Evolutionary conservation across 768 basidiomycete genomes (phyloP).

Genomic region (Cubamyces lactineus): DNA sequence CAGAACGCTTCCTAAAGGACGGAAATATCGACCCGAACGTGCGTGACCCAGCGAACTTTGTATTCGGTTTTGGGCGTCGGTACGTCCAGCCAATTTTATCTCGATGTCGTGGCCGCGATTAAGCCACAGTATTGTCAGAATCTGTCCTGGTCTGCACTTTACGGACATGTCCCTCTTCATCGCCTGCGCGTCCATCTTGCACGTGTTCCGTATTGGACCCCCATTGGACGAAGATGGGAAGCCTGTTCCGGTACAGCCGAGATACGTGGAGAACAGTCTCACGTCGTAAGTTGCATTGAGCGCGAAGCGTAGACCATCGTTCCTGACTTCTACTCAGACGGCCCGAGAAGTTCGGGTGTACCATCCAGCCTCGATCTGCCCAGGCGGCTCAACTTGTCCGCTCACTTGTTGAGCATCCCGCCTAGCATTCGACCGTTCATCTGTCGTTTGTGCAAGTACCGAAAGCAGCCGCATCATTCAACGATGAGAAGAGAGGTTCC

Average conservation of each 20-base stretch:
- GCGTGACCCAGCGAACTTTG: conserved; percentile 15
- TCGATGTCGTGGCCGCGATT: background rate
- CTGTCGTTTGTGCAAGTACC: too few relatives aligned
- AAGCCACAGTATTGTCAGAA: background rate
- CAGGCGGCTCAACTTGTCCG: background rate
- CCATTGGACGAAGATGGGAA: conserved; percentile 5
- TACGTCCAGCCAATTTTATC: background rate
- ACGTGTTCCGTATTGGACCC: conserved; percentile 9
- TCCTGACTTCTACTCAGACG: background rate
- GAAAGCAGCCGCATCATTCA: too few relatives aligned
- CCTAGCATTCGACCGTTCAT: background rate
- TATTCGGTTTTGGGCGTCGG: conserved; percentile 26
- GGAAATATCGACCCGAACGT: conserved; percentile 6
- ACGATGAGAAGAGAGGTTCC: too few relatives aligned
- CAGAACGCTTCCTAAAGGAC: conserved; percentile 18
- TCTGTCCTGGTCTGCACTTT: conserved; percentile 19
- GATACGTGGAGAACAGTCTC: conserved; percentile 3
- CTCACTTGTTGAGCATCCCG: background rate
- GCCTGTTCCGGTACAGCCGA: background rate
- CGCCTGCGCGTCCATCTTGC: conserved; percentile 9
- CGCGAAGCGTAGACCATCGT: background rate
- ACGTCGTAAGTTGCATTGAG: conserved; percentile 7
- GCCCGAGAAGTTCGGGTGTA: conserved; percentile 3
- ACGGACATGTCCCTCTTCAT: conserved; percentile 8
- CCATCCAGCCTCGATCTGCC: background rate